phyloP scores from a whole-genome alignment of 2,329 filamentous ascomycete genomes.

The Aspergillus amoenus region DNA sequence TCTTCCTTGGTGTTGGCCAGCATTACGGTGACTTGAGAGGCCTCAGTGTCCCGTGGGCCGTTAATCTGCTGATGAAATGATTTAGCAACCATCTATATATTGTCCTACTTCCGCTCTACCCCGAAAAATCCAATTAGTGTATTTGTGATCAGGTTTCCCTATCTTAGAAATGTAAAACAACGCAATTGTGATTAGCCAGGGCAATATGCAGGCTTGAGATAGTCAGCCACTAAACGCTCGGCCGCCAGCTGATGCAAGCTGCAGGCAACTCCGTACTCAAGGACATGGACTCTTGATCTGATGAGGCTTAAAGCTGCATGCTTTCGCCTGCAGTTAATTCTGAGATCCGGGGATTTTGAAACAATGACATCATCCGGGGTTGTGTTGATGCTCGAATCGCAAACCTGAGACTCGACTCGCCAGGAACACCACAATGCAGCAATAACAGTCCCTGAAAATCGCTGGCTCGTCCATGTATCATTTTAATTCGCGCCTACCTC shows the following conservation, averaged over 20 bases:
- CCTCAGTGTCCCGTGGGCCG: constrained; percentile 64
- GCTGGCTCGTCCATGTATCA: not conserved
- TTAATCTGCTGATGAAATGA: constrained; percentile 59
- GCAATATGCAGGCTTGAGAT: not conserved
- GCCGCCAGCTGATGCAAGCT: not conserved
- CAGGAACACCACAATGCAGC: not conserved
- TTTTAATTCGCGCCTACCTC: not conserved
- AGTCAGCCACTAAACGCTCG: not conserved
- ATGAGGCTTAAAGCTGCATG: too few relatives aligned
- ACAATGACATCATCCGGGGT: not conserved
- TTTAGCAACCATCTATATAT: not conserved
- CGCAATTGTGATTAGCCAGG: not conserved
- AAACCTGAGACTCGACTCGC: not conserved
- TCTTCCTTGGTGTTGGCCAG: constrained; percentile 79
- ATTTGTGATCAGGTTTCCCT: not conserved
- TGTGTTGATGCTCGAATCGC: not conserved
- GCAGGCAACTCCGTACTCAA: not conserved
- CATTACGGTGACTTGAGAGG: constrained; percentile 66
- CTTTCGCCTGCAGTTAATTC: too few relatives aligned
- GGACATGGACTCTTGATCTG: not conserved
- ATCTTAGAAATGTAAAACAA: not conserved
- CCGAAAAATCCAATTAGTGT: not conserved
- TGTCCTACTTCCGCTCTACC: not conserved
- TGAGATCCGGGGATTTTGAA: not conserved
- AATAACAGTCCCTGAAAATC: not conserved